Conservation (phyloP, 1,284 basidiomycete species). For the Trichosporon faecale region DNA sequence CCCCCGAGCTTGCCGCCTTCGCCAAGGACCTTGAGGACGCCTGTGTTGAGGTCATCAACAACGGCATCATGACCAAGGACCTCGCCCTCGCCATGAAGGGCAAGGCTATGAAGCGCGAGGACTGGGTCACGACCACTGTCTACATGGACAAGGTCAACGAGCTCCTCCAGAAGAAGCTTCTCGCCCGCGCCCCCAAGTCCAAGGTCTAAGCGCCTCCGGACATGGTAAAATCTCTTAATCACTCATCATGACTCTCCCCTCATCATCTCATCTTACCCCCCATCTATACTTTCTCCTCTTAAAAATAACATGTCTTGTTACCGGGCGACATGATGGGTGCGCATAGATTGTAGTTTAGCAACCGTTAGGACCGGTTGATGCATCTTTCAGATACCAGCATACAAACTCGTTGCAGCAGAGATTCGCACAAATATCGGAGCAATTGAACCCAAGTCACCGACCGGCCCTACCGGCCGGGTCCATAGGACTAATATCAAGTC, state of each 20-base stretch:
- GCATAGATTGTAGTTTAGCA: conserved; percentile 11
- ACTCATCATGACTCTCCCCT: conserved; percentile 8
- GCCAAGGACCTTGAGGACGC: conserved; percentile 77
- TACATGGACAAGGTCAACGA: conserved; percentile 79
- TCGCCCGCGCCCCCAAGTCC: conserved; percentile 24
- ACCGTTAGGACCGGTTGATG: conserved; percentile 10
- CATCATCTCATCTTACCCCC: conserved; percentile 1
- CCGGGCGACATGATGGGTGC: conserved; percentile 9
- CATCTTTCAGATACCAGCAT: conserved; percentile 9
- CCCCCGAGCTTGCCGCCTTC: conserved; percentile 71
- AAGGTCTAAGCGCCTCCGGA: conserved; percentile 15
- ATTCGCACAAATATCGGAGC: not conserved
- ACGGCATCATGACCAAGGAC: conserved; percentile 95
- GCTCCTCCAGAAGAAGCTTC: conserved; percentile 39
- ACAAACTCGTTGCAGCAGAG: not conserved
- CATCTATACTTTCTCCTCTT: conserved; percentile 8
- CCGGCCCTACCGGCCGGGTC: not conserved
- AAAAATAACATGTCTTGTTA: conserved; percentile 7
- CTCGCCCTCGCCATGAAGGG: conserved; percentile 93
- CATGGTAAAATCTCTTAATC: not conserved
- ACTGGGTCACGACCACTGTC: conserved; percentile 87
- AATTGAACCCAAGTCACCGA: not conserved
- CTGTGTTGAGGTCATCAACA: conserved; percentile 91
- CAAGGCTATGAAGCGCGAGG: conserved; percentile 81
- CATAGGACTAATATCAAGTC: conserved; percentile 6